Evolutionary conservation across 371 early-diverging fungal genomes (phyloP).

Genomic region (Mucor saturninus): DNA sequence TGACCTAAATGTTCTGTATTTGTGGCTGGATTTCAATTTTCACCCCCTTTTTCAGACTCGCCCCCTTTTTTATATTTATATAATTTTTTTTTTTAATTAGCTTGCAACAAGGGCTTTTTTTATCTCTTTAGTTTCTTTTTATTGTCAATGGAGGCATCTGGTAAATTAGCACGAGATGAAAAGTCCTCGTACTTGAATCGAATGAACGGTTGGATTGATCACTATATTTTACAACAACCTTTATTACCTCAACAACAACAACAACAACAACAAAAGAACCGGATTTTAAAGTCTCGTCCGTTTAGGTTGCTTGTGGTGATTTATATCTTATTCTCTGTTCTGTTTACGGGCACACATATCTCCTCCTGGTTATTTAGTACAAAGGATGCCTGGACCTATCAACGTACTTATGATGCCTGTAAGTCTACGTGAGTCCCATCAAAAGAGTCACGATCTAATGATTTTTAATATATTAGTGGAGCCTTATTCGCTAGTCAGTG

Average conservation of each 20-base stretch:
- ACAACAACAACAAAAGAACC: slow-evolving; percentile 25
- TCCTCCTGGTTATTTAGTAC: slow-evolving; percentile 28
- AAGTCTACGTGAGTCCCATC: neutral
- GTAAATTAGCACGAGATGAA: slow-evolving; percentile 3
- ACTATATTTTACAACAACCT: slow-evolving; percentile 8
- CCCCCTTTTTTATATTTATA: neutral
- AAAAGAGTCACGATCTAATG: neutral
- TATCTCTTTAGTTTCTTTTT: slow-evolving; percentile 5
- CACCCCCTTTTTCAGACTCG: neutral
- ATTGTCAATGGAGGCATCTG: neutral
- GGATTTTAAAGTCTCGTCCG: slow-evolving; percentile 28
- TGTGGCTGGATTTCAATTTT: neutral
- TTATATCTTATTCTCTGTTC: slow-evolving; percentile 44
- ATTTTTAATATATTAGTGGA: slow-evolving; percentile 16
- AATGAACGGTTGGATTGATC: slow-evolving; percentile 18
- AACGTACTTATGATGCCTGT: slow-evolving; percentile 53
- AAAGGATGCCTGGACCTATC: slow-evolving; percentile 15
- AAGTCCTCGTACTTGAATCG: slow-evolving; percentile 4
- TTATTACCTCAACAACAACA: slow-evolving; percentile 13
- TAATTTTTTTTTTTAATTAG: neutral
- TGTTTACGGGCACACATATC: slow-evolving; percentile 38
- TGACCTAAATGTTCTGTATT: too few relatives aligned
- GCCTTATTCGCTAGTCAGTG: slow-evolving; percentile 40
- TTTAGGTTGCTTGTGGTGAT: slow-evolving; percentile 34
- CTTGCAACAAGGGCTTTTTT: neutral